Conservation (phyloP, 768 basidiomycete genomes). For the Sporobolomyces phaffii region DNA sequence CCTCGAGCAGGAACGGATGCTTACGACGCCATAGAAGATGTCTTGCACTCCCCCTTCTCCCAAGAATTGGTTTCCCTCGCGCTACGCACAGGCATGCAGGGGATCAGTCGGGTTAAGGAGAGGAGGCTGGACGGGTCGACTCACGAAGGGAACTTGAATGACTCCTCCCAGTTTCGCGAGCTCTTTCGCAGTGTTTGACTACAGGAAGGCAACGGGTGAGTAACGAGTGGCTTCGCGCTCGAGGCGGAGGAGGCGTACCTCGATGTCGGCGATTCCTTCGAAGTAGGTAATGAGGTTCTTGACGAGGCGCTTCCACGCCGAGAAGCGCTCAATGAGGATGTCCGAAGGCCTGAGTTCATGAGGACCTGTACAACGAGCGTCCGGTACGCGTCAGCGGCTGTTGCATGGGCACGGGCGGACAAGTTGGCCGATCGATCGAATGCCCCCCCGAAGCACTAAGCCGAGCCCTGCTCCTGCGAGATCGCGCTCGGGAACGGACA, state of each 20-base stretch:
- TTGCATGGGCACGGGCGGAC: not conserved
- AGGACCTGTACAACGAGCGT: constrained; percentile 52
- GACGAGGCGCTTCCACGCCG: constrained; percentile 42
- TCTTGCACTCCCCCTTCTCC: constrained; percentile 90
- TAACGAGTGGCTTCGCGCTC: no score
- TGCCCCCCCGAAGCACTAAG: no score
- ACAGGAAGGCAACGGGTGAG: not conserved
- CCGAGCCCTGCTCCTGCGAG: not conserved
- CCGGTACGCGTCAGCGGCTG: not conserved
- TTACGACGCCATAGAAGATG: constrained; percentile 70
- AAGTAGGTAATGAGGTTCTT: constrained; percentile 43
- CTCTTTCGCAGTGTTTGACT: constrained; percentile 82
- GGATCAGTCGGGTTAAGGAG: no score
- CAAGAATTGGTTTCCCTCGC: constrained; percentile 76
- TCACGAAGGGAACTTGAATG: constrained; percentile 85
- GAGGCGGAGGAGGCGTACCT: constrained; percentile 46
- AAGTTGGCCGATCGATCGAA: constrained; percentile 9
- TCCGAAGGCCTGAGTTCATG: constrained; percentile 71
- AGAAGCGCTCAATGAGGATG: constrained; percentile 77
- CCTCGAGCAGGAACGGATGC: not conserved
- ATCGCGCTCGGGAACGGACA: not conserved
- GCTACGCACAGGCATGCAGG: not conserved
- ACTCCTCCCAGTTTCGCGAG: constrained; percentile 87
- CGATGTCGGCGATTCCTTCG: constrained; percentile 68
- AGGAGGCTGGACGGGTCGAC: not conserved